Evolutionary conservation across 1,139 yeast species (phyloP).

Genomic region (Zygotorulaspora mrakii): DNA sequence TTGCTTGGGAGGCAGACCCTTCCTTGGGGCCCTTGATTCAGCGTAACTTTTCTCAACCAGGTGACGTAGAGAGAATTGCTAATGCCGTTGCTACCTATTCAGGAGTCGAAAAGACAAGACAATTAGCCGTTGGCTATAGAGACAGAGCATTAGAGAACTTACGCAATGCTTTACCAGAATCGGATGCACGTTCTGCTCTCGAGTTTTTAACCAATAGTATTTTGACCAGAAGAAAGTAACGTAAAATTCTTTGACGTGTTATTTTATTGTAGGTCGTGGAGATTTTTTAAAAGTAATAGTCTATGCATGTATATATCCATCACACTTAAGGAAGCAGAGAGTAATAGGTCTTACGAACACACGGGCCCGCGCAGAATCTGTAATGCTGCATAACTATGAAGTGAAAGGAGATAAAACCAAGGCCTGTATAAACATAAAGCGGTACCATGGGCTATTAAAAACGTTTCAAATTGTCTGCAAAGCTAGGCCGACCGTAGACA

Average conservation of each 20-base stretch:
- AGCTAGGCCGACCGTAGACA: no score
- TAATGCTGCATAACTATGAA: no score
- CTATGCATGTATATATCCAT: background rate
- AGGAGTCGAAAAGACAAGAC: conserved; percentile 74
- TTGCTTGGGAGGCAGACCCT: conserved; percentile 88
- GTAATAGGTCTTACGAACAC: no score
- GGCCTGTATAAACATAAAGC: no score
- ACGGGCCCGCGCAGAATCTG: no score
- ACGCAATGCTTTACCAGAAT: conserved; percentile 66
- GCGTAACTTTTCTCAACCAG: conserved; percentile 73
- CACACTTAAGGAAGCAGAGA: no score
- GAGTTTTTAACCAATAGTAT: conserved; percentile 81
- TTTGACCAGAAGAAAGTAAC: conserved; percentile 69
- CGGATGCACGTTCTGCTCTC: conserved; percentile 85
- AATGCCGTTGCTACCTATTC: conserved; percentile 63
- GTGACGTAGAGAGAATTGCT: conserved; percentile 81
- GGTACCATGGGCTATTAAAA: no score
- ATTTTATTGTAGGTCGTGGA: no score
- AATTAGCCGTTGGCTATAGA: conserved; percentile 75
- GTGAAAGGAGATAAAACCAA: no score
- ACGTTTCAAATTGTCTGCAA: no score
- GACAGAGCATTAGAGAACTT: conserved; percentile 69
- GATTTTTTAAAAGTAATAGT: no score
- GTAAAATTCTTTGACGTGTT: no score
- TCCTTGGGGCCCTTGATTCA: conserved; percentile 78